Evolutionary conservation across 768 basidiomycete species (phyloP).

Genomic region (Leccinum broughii): DNA sequence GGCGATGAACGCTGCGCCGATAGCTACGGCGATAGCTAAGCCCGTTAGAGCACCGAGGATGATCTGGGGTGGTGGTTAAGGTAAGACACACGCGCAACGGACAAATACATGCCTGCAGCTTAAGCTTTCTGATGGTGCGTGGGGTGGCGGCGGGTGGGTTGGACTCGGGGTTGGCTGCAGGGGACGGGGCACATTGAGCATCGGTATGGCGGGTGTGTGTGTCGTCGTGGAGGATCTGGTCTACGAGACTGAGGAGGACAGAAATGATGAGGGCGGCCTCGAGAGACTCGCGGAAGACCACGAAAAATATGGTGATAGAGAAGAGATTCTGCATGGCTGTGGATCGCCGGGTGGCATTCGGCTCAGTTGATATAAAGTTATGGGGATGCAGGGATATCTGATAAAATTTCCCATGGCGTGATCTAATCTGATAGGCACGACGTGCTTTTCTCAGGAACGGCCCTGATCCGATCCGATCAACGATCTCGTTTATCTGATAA

Average conservation of each 20-base stretch:
- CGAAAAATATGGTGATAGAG: slow-evolving; percentile 93
- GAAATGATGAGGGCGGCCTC: slow-evolving; percentile 93
- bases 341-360: no score
- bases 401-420: slow-evolving; percentile 1
- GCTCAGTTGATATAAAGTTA: background rate
- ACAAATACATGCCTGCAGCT: slow-evolving; percentile 52
- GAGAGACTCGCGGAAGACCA: slow-evolving; percentile 92
- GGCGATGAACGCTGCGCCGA: slow-evolving; percentile 91
- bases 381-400: slow-evolving; percentile 1
- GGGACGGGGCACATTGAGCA: background rate
- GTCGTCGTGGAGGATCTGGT: slow-evolving; percentile 65
- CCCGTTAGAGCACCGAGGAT: slow-evolving; percentile 74
- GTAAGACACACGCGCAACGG: background rate
- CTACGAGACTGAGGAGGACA: slow-evolving; percentile 87
- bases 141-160: slow-evolving; percentile 37
- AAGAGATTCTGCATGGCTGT: slow-evolving; percentile 55
- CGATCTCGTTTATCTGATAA: slow-evolving; percentile 12
- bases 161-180: slow-evolving; percentile 13
- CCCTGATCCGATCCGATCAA: background rate
- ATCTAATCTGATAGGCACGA: slow-evolving; percentile 6
- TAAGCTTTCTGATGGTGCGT: slow-evolving; percentile 64
- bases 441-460: background rate
- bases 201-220: background rate
- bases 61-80: slow-evolving; percentile 47
- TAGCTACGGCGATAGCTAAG: slow-evolving; percentile 73